Percentiles rank a stretch among this genome's conserved stretches.
phyloP scores from a whole-genome alignment of 225 moss, liverwort and hornwort species.

The Climacium dendroides region DNA sequence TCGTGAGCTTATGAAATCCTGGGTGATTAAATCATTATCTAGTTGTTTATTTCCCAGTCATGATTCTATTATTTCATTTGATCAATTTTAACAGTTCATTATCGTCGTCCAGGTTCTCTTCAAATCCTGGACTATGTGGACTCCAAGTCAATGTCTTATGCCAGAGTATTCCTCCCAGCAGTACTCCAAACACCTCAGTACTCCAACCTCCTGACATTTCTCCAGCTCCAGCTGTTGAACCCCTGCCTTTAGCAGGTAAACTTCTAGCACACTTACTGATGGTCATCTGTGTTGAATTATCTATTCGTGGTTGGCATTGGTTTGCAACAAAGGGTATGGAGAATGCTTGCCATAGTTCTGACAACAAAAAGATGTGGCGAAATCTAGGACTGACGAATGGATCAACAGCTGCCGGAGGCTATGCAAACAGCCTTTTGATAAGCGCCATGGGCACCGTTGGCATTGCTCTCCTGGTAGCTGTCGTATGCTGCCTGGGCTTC shows the following conservation, averaged over 20 bases:
- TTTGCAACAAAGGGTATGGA: neutral
- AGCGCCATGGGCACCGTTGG: conserved; percentile 53
- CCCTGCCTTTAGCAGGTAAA: conserved; percentile 11
- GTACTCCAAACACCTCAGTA: neutral
- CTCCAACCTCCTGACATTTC: conserved; percentile 3
- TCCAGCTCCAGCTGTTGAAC: neutral
- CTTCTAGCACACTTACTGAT: neutral
- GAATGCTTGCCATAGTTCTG: neutral
- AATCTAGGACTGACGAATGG: conserved; percentile 16
- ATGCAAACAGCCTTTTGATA: conserved; percentile 51
- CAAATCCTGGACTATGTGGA: conserved; percentile 74
- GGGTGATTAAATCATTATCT: neutral
- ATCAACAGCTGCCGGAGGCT: neutral
- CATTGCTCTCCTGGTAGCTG: conserved; percentile 51
- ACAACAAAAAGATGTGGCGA: neutral
- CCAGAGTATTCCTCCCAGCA: conserved; percentile 10
- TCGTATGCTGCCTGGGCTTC: conserved; percentile 40
- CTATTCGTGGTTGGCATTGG: neutral
- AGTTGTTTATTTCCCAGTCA: neutral
- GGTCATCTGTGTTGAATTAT: neutral
- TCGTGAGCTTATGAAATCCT: conserved; percentile 39
- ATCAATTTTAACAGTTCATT: neutral
- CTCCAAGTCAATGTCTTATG: conserved; percentile 53
- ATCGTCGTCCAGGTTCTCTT: conserved; percentile 36
- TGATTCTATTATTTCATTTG: neutral